Evolutionary conservation across 768 basidiomycete genomes (phyloP).

Genomic region (Agaricus blazei): DNA sequence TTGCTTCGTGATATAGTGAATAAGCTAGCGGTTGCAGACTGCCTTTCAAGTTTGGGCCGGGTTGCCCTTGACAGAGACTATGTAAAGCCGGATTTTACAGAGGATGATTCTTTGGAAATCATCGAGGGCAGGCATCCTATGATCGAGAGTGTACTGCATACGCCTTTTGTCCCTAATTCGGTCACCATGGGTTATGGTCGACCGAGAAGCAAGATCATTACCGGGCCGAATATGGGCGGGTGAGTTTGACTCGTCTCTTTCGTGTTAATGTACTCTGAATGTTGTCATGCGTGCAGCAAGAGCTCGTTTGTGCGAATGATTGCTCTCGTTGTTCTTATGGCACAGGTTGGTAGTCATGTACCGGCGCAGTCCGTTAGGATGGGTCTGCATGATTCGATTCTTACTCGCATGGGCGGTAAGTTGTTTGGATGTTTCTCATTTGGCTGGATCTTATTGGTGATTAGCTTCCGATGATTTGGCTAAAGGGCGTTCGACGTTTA

Average conservation of each 20-base stretch:
- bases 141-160: slow-evolving; percentile 70
- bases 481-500: slow-evolving; percentile 88
- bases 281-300: slow-evolving; percentile 43
- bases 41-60: slow-evolving; percentile 77
- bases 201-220: slow-evolving; percentile 64
- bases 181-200: slow-evolving; percentile 54
- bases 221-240: slow-evolving; percentile 85
- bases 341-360: slow-evolving; percentile 92
- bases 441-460: slow-evolving; percentile 2
- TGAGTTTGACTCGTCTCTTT: slow-evolving; percentile 18
- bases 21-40: slow-evolving; percentile 82
- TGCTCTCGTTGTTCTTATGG: slow-evolving; percentile 73
- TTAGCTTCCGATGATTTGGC: slow-evolving; percentile 84
- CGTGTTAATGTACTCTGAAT: not conserved
- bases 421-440: not conserved
- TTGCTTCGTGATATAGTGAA: slow-evolving; percentile 71
- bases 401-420: slow-evolving; percentile 87
- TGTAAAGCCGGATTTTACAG: slow-evolving; percentile 69
- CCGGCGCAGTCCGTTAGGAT: slow-evolving; percentile 73
- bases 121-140: slow-evolving; percentile 89
- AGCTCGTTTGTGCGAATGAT: slow-evolving; percentile 80
- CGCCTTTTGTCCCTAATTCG: slow-evolving; percentile 86
- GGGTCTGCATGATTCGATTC: slow-evolving; percentile 78
- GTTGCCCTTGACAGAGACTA: slow-evolving; percentile 76
- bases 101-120: slow-evolving; percentile 66